These are phyloP conservation scores for Scenedesmus sp. DNA, from an alignment of 163 green algal species.

Conservation along the genomic window DNA sequence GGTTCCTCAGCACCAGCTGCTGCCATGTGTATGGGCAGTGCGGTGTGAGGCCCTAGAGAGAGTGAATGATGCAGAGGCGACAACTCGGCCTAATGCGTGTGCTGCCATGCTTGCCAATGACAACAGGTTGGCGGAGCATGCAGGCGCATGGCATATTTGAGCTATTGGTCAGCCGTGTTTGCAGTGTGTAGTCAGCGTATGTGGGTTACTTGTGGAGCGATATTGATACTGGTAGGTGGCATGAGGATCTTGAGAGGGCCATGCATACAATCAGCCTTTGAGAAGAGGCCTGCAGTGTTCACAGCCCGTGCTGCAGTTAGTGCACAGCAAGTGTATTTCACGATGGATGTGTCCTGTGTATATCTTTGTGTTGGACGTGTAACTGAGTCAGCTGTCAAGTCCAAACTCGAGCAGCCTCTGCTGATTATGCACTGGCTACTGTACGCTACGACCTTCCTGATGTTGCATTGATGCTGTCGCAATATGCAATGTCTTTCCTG, in stretches of 20 bases:
- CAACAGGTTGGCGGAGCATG: background rate
- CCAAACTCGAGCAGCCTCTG: too few relatives aligned
- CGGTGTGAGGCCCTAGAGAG: background rate
- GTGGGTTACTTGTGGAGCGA: background rate
- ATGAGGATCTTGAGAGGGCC: background rate
- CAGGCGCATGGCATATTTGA: background rate
- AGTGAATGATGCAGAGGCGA: background rate
- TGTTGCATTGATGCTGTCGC: too few relatives aligned
- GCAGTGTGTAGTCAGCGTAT: background rate
- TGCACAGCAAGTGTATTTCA: background rate
- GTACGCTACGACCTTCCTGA: too few relatives aligned
- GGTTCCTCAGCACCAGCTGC: background rate
- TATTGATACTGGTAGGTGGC: background rate
- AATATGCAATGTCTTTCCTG: too few relatives aligned
- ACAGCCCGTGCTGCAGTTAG: conserved; percentile 1
- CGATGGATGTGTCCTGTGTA: background rate
- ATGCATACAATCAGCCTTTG: conserved; percentile 7
- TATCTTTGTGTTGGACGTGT: background rate
- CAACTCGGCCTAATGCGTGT: background rate
- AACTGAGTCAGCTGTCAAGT: background rate
- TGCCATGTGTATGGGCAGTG: background rate
- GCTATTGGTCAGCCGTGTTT: background rate
- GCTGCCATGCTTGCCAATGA: background rate
- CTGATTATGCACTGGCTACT: too few relatives aligned
- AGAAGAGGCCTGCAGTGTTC: conserved; percentile 9